phyloP scores from a whole-genome alignment of 768 basidiomycete genomes.

The Udeniomyces megalosporus region DNA sequence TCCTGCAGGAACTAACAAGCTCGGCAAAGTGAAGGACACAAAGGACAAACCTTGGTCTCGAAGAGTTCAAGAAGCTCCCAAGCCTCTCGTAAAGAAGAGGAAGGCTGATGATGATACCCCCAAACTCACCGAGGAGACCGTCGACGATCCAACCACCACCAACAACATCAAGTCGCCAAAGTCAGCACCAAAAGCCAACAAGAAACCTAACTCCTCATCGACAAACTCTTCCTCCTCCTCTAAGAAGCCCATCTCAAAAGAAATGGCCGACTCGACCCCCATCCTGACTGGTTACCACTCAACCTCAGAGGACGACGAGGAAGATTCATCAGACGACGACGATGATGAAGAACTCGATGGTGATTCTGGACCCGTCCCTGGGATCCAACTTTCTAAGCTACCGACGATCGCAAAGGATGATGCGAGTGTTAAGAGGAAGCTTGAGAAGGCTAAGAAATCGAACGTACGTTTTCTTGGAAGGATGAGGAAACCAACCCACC shows the following conservation, averaged over 20 bases:
- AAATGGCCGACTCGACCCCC: no score
- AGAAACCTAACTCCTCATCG: conserved; percentile 1
- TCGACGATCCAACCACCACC: no score
- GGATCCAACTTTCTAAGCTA: conserved; percentile 50
- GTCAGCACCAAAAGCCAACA: neutral
- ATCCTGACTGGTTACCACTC: conserved; percentile 13
- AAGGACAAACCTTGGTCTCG: conserved; percentile 11
- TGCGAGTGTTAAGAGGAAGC: conserved; percentile 46
- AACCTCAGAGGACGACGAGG: conserved; percentile 12
- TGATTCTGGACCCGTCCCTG: conserved; percentile 17
- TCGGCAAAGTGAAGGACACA: neutral
- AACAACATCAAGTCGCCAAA: no score
- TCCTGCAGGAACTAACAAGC: neutral
- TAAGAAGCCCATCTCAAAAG: neutral
- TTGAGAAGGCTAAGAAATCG: conserved; percentile 43
- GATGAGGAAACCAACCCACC: neutral
- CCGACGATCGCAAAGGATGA: conserved; percentile 85
- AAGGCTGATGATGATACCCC: neutral
- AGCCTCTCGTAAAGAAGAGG: conserved; percentile 5
- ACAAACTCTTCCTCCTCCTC: neutral
- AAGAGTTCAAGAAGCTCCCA: conserved; percentile 10
- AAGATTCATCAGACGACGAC: conserved; percentile 13
- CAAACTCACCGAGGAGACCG: neutral
- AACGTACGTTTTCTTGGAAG: conserved; percentile 38
- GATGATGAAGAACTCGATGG: neutral